These are phyloP conservation scores for Bothriochloa decipiens DNA, from an alignment of 176 grass and related monocot genomes.

Conservation along the genomic window DNA sequence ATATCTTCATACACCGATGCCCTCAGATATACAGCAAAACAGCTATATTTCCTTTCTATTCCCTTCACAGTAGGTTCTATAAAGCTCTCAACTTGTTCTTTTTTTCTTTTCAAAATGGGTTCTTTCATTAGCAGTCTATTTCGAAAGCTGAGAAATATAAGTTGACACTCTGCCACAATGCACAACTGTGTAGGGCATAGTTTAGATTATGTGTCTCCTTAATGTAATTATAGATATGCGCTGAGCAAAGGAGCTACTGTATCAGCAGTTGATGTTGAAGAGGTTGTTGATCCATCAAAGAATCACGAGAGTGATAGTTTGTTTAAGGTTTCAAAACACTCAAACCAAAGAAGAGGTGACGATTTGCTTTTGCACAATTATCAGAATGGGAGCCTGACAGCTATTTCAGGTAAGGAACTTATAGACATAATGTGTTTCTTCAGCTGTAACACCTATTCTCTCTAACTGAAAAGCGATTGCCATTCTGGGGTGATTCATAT, in stretches of 20 bases:
- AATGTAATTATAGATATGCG: slow-evolving; percentile 80
- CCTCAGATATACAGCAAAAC: neutral
- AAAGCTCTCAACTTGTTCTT: neutral
- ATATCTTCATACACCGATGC: neutral
- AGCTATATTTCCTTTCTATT: slow-evolving; percentile 5
- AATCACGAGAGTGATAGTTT: slow-evolving; percentile 42
- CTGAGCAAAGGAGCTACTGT: slow-evolving; percentile 72
- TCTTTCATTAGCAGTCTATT: slow-evolving; percentile 3
- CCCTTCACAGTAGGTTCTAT: neutral
- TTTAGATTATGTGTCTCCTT: slow-evolving; percentile 54
- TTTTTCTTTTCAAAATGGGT: neutral
- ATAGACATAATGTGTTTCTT: slow-evolving; percentile 1
- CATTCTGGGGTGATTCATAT: slow-evolving; percentile 26
- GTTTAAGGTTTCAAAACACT: slow-evolving; percentile 61
- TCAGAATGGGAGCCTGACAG: slow-evolving; percentile 41
- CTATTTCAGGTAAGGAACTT: slow-evolving; percentile 36
- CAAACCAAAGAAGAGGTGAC: slow-evolving; percentile 64
- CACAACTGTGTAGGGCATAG: neutral
- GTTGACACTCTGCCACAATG: neutral
- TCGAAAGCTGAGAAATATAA: neutral
- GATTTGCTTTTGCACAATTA: slow-evolving; percentile 42
- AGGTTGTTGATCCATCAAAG: slow-evolving; percentile 37
- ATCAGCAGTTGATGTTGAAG: slow-evolving; percentile 72
- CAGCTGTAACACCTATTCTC: neutral
- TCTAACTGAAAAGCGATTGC: neutral